These are phyloP conservation scores for Podaxis rugospora DNA, from an alignment of 768 basidiomycete genomes.

Conservation along the genomic window DNA sequence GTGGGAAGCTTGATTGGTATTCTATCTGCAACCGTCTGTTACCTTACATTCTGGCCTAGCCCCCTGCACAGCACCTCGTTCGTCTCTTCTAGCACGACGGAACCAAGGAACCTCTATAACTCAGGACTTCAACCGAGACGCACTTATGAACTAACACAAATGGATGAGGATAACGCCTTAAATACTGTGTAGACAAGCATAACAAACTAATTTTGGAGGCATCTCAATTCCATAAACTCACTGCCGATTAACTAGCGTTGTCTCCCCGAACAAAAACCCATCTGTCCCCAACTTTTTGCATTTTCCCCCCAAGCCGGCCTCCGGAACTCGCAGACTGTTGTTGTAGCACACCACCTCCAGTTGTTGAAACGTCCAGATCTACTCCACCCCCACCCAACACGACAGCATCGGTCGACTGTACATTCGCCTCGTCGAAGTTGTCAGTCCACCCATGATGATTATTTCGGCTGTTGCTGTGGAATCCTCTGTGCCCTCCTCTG, in stretches of 20 bases:
- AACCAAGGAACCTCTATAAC: constrained; percentile 41
- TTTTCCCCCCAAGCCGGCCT: constrained; percentile 35
- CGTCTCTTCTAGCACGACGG: constrained; percentile 21
- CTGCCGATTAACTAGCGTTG: constrained; percentile 23
- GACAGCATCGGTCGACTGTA: constrained; percentile 50
- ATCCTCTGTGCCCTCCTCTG: constrained; percentile 39
- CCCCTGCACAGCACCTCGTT: constrained; percentile 46
- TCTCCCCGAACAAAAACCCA: constrained; percentile 63
- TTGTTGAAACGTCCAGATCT: constrained; percentile 12
- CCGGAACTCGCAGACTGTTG: constrained; percentile 9
- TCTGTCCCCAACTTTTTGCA: constrained; percentile 68
- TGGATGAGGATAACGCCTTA: constrained; percentile 34
- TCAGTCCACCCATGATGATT: constrained; percentile 28
- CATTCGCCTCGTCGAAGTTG: constrained; percentile 22
- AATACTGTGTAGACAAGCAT: constrained; percentile 31
- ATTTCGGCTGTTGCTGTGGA: constrained; percentile 47
- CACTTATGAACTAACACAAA: constrained; percentile 43
- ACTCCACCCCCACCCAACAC: constrained; percentile 48
- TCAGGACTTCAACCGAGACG: constrained; percentile 21
- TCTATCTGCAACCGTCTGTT: constrained; percentile 42
- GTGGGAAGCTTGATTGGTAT: constrained; percentile 58
- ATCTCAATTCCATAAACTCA: constrained; percentile 10
- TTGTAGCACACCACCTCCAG: constrained; percentile 10
- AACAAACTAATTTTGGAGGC: constrained; percentile 17
- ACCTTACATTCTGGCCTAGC: constrained; percentile 62